Evolutionary conservation across 2,329 filamentous ascomycete genomes (phyloP), one percentile per base, ranked within the genome.

Genomic region (Arthrinium phaeospermum): DNA sequence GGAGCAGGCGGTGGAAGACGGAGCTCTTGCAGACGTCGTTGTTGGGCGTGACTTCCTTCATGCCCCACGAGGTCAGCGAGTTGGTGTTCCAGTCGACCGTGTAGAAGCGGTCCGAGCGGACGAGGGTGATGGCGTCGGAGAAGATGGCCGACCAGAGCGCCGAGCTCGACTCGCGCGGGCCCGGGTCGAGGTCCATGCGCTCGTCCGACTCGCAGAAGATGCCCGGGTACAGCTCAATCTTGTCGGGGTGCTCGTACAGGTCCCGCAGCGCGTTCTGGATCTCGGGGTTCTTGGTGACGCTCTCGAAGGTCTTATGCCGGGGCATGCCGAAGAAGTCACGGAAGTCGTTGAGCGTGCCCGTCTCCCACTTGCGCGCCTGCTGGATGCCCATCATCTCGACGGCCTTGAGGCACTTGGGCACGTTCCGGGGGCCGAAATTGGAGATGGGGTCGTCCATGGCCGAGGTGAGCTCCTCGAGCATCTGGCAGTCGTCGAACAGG

Each of bases 171-270:
- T 85, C 85, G 30, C 89, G 83, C 24, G 86, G 0, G 83, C 82
- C 0, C 45, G 45, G 45, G 45, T 46, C 45, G 2, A 46, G 45
- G 84, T 14, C 45, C 45, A 46, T 46, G 2, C 45, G 83, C 78
- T 91, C 90, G 45, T 84, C 82, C 70, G 89, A 86, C 78, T 91
- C 90, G n/a, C 88, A 83, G 74, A 93, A 87, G 1, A 93, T 81
- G 12, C 92, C 92, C 0, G 91, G 91, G 77, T 93, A 93, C 8
- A 93, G 84, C 78, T 94, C 92, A 14, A 94, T 89, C 78, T 88
- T 88, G 75, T 92, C 91, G 0, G 90, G 90, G 68, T 91, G 85
- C 34, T 87, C 85, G 80, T 92, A 92, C 16, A 92, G 82, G 75
- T 88, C 85, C 73, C 89, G 86, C 4, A 92, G 84, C 10, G 85